Conservation (phyloP, 2,329 filamentous ascomycete species). For the Knufia fluminis region DNA sequence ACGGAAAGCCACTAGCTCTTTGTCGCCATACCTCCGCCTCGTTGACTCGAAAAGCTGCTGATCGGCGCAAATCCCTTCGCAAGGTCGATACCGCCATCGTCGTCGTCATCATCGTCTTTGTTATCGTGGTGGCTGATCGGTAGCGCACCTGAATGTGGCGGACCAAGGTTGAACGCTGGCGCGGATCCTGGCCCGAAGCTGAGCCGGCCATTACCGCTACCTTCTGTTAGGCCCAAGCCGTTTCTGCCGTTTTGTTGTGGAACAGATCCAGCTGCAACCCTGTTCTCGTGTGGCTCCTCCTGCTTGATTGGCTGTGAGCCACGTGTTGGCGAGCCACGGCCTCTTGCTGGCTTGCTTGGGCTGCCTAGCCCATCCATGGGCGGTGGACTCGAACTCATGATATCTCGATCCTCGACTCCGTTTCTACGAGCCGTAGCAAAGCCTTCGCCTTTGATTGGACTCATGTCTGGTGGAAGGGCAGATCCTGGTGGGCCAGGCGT, state of each 20-base stretch:
- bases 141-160: constrained; percentile 10
- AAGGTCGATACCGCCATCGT: constrained; percentile 39
- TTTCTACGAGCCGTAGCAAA: constrained; percentile 11
- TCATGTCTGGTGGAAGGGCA: constrained; percentile 32
- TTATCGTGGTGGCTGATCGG: constrained; percentile 6
- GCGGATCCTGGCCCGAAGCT: constrained; percentile 12
- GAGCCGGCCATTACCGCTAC: neutral
- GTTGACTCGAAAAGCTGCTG: constrained; percentile 21
- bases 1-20: constrained; percentile 1
- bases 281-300: constrained; percentile 15
- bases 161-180: neutral
- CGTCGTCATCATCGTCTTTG: constrained; percentile 28
- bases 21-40: constrained; percentile 14
- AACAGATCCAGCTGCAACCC: neutral
- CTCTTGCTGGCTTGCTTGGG: constrained; percentile 34
- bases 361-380: constrained; percentile 33
- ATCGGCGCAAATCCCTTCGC: constrained; percentile 41
- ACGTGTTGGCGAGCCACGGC: constrained; percentile 17
- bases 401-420: constrained; percentile 27
- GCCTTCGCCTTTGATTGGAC: constrained; percentile 36
- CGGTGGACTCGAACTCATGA: constrained; percentile 41
- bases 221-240: constrained; percentile 9
- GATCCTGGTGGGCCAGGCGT: constrained; percentile 18
- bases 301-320: constrained; percentile 29
- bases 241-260: constrained; percentile 3